These are phyloP conservation scores for Pythium oligandrum DNA, from an alignment of 352 stramenopile species.

Conservation along the genomic window DNA sequence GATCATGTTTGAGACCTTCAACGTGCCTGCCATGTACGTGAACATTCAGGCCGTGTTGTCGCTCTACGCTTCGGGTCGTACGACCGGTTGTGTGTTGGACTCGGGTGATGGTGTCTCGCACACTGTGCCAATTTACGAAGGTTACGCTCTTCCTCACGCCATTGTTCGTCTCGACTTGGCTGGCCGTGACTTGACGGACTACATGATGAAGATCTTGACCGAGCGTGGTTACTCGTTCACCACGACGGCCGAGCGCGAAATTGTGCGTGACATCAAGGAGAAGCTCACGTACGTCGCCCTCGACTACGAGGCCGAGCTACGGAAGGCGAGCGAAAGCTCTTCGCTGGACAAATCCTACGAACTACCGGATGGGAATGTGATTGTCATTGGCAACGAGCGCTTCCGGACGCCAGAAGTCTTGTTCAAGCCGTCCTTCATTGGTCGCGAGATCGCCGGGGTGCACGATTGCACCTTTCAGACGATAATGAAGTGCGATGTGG, in stretches of 20 bases:
- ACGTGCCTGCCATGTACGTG: constrained; percentile 83
- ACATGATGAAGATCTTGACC: constrained; percentile 41
- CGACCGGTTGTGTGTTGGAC: constrained; percentile 83
- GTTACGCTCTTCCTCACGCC: too few relatives aligned
- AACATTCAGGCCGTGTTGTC: constrained; percentile 84
- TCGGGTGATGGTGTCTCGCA: constrained; percentile 31
- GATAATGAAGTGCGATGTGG: constrained; percentile 91
- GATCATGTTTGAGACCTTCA: constrained; percentile 93
- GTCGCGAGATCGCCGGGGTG: constrained; percentile 75
- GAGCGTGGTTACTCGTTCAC: constrained; percentile 84
- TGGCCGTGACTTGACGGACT: constrained; percentile 20
- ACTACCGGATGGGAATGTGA: constrained; percentile 96
- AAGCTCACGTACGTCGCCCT: constrained; percentile 91
- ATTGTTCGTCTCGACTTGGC: constrained; percentile 6
- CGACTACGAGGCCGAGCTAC: too few relatives aligned
- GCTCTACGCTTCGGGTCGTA: constrained; percentile 88
- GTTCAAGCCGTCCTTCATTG: constrained; percentile 94
- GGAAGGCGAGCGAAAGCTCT: too few relatives aligned
- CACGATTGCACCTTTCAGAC: constrained; percentile 77
- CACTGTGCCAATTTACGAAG: constrained; percentile 28
- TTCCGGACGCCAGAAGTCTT: constrained; percentile 95
- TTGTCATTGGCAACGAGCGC: constrained; percentile 95
- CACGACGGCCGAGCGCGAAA: constrained; percentile 86
- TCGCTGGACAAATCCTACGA: constrained; percentile 97
- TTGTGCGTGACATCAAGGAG: constrained; percentile 92